phyloP scores from a whole-genome alignment of 2,329 filamentous ascomycete genomes.

The Ophiostoma sp. region DNA sequence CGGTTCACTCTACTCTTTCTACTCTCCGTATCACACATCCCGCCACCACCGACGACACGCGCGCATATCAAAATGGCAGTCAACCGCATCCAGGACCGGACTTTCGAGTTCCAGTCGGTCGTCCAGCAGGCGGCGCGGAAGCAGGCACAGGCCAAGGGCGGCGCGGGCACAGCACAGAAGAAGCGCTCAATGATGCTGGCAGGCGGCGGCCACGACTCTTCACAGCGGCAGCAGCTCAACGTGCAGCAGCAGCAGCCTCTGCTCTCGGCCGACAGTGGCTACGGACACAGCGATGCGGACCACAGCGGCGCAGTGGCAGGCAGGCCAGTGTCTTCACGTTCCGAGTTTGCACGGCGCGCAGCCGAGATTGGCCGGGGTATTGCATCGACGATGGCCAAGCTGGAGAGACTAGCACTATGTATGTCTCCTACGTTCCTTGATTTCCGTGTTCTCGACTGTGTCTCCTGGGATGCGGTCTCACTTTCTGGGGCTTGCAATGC shows the following conservation, averaged over 20 bases:
- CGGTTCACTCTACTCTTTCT: too few species aligned
- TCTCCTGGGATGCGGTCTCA: neutral
- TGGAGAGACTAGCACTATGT: constrained; percentile 79
- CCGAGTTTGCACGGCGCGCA: constrained; percentile 88
- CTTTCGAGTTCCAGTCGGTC: constrained; percentile 89
- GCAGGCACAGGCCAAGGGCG: constrained; percentile 63
- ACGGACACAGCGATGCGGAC: constrained; percentile 29
- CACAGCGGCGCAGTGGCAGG: constrained; percentile 62
- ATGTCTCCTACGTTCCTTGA: constrained; percentile 40
- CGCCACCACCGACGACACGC: neutral
- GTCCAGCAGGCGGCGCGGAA: constrained; percentile 77
- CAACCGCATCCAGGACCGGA: constrained; percentile 89
- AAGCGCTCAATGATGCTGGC: constrained; percentile 25
- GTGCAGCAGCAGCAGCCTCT: constrained; percentile 54
- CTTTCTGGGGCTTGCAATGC: neutral
- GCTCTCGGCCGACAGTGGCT: constrained; percentile 7
- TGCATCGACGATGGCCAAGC: constrained; percentile 84
- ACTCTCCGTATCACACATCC: neutral
- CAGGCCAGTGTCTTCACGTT: constrained; percentile 41
- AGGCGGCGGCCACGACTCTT: neutral
- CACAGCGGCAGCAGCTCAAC: constrained; percentile 14
- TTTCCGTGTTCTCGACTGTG: neutral
- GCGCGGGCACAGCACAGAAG: constrained; percentile 57
- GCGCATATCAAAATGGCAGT: constrained; percentile 48
- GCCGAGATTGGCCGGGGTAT: constrained; percentile 91